Evolutionary conservation across 805 yeast species (phyloP).

Genomic region (Ogataea glucozyma): DNA sequence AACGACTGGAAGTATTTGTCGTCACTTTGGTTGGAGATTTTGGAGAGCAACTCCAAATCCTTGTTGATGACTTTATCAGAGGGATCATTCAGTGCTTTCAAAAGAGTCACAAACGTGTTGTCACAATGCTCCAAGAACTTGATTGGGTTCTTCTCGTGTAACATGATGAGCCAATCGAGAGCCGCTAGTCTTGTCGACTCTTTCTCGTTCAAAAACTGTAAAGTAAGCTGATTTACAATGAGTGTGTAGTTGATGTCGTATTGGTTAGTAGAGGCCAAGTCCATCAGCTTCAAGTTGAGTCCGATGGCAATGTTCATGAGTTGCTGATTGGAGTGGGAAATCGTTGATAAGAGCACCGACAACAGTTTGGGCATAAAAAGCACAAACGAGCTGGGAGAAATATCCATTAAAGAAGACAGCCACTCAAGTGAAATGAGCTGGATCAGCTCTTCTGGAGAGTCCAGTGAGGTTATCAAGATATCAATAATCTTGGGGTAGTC

Average conservation of each 20-base stretch:
- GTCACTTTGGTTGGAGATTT: slow-evolving; percentile 67
- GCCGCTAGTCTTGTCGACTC: slow-evolving; percentile 83
- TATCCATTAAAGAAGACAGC: slow-evolving; percentile 71
- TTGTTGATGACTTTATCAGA: slow-evolving; percentile 76
- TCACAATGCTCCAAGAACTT: slow-evolving; percentile 56
- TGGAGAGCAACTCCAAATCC: slow-evolving; percentile 70
- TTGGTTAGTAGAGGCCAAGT: slow-evolving; percentile 41
- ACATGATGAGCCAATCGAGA: slow-evolving; percentile 84
- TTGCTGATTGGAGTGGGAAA: slow-evolving; percentile 53
- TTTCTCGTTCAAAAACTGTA: slow-evolving; percentile 71
- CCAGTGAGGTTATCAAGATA: slow-evolving; percentile 77
- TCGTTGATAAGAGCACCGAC: slow-evolving; percentile 62
- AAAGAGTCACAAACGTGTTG: slow-evolving; percentile 70
- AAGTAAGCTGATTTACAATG: slow-evolving; percentile 68
- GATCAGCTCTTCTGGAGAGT: slow-evolving; percentile 71
- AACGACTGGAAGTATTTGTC: slow-evolving; percentile 77
- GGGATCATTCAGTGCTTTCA: slow-evolving; percentile 68
- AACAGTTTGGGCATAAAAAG: slow-evolving; percentile 75
- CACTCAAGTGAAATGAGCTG: slow-evolving; percentile 80
- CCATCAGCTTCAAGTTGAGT: slow-evolving; percentile 59
- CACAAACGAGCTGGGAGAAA: slow-evolving; percentile 74
- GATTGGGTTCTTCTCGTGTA: slow-evolving; percentile 69
- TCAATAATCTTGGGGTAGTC: slow-evolving; percentile 80
- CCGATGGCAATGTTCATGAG: slow-evolving; percentile 54
- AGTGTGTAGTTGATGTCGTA: slow-evolving; percentile 48